These are phyloP conservation scores for Cicer yamashitae DNA, from an alignment of 306 rosid genomes.

Conservation along the genomic window DNA sequence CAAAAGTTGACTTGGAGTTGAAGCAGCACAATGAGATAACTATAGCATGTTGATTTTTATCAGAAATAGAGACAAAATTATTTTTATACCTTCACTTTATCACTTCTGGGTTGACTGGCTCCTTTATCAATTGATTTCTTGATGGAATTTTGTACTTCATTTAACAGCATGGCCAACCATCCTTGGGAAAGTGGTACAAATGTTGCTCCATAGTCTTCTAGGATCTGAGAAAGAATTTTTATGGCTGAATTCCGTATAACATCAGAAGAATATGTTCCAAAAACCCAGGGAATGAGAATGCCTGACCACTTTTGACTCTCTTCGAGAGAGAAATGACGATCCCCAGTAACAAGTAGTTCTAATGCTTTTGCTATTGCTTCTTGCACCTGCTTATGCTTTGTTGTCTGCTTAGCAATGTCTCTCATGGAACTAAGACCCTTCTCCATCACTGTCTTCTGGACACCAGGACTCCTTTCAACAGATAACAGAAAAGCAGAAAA, in stretches of 20 bases:
- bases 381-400: slow-evolving; percentile 75
- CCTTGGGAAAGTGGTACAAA: slow-evolving; percentile 87
- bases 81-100: slow-evolving; percentile 76
- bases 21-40: slow-evolving; percentile 36
- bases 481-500: slow-evolving; percentile 86
- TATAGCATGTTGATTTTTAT: slow-evolving; percentile 29
- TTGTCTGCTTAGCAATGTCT: slow-evolving; percentile 72
- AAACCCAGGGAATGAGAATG: slow-evolving; percentile 84
- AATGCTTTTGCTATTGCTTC: slow-evolving; percentile 82
- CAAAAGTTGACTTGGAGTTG: slow-evolving; percentile 37
- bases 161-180: slow-evolving; percentile 80
- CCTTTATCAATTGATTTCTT: slow-evolving; percentile 70
- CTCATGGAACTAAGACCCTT: slow-evolving; percentile 86
- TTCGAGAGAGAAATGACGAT: slow-evolving; percentile 77
- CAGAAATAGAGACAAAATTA: slow-evolving; percentile 14
- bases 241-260: slow-evolving; percentile 68
- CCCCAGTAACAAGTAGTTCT: slow-evolving; percentile 71
- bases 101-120: slow-evolving; percentile 63
- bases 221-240: slow-evolving; percentile 76
- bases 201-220: slow-evolving; percentile 77
- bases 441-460: slow-evolving; percentile 76
- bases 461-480: slow-evolving; percentile 74
- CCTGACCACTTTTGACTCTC: slow-evolving; percentile 96
- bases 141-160: slow-evolving; percentile 62
- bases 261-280: slow-evolving; percentile 74